Conservation (phyloP, 257 asterid species). For the Solanum pimpinellifolium region DNA sequence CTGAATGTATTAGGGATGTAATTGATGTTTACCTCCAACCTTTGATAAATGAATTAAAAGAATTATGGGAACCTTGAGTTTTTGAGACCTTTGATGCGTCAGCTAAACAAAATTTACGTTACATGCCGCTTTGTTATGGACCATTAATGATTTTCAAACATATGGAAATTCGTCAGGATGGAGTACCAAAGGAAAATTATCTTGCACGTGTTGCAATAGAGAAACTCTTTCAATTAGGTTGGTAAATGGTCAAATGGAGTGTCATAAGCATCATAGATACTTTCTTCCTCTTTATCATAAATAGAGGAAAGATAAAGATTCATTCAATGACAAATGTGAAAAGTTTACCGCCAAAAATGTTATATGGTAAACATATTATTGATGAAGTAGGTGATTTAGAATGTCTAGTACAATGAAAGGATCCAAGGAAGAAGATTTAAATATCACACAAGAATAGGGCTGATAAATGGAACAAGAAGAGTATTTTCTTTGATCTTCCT, state of each 20-base stretch:
- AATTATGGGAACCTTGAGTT: neutral
- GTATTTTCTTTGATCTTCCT: neutral
- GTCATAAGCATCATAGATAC: too few relatives aligned
- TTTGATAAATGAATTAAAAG: too few relatives aligned
- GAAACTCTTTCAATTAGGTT: too few relatives aligned
- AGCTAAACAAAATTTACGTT: too few relatives aligned
- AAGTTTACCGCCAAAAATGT: neutral
- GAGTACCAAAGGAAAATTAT: neutral
- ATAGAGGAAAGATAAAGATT: neutral
- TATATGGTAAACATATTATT: too few relatives aligned
- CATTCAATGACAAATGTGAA: neutral
- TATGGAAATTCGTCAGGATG: neutral
- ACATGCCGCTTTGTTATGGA: neutral
- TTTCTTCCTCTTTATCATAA: too few relatives aligned
- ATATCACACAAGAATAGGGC: too few relatives aligned
- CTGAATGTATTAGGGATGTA: too few relatives aligned
- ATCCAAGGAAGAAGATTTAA: neutral
- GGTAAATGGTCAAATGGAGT: neutral
- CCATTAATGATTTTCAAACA: neutral
- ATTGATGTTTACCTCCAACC: neutral
- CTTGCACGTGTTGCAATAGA: neutral
- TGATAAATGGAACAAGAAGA: neutral
- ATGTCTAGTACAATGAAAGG: too few relatives aligned
- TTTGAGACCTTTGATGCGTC: neutral
- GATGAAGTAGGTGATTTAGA: neutral